Evolutionary conservation across 345 rosid species (phyloP), one percentile per base, ranked within the genome.

Genomic region (Gynandropsis gynandra): DNA sequence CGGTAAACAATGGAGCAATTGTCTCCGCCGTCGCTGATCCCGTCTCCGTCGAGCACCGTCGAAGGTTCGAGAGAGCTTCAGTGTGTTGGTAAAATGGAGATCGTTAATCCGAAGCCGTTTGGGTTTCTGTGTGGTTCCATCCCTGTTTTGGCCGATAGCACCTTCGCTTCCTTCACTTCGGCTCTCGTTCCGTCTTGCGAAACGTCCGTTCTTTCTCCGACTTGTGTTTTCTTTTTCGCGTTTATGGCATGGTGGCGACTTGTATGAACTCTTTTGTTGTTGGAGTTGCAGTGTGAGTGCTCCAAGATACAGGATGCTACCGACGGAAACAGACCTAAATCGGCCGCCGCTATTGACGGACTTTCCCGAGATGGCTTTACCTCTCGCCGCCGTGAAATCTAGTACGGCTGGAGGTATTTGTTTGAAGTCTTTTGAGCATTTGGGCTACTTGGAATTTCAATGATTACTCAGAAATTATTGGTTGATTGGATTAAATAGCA

Each of bases 91-190:
- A 89, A 38, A 14, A 71, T 89, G 70, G 96, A 83, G 70, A 79
- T 86, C 67, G 76, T 61, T 21, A 61, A 65, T 31, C 86, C 90
- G 0, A 81, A 86, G 42, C 85, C 96, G 0, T 72, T 80, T 0
- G 96, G 96, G 19, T 89, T 89, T 63, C 90, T 86, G 65, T 86
- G 96, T 34, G 97, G 97, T 15, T 81, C 96, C 5, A 84, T 89
- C 11, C 97, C 94, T 10, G 96, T 89, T 50, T 79, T 80, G 9
- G 80, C 95, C 11, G 98, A 89, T 52, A 78, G 66, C 17, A 72
- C 95, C 2, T 86, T 81, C 42, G 83, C 72, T 9, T 67, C 75
- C 42, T 76, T 86, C 68, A 75, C 72, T 68, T 72, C 86, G 4
- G 86, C 81, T 50, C 94, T 81, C 50, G 62, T 87, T 15, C 96